These are phyloP conservation scores for Metroxylon sagu DNA, from an alignment of 176 grass and related monocot species.

Conservation along the genomic window DNA sequence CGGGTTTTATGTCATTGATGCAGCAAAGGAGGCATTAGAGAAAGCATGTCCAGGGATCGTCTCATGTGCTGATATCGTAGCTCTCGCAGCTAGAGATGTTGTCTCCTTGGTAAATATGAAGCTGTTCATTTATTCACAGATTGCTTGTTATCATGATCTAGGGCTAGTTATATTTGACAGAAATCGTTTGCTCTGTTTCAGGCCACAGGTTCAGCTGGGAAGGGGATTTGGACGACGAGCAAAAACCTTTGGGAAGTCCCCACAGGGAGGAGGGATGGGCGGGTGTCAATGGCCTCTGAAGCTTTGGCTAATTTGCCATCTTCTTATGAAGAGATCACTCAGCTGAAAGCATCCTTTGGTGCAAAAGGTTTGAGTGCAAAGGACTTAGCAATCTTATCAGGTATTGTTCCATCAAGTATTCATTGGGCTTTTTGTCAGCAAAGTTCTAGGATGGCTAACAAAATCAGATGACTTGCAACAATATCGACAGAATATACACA, in stretches of 20 bases:
- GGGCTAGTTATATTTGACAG: background rate
- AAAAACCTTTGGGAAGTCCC: background rate
- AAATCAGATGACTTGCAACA: too few species aligned
- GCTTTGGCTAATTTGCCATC: slow-evolving; percentile 1
- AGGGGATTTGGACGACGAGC: background rate
- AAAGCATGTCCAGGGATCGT: slow-evolving; percentile 12
- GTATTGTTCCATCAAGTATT: background rate
- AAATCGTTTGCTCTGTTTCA: background rate
- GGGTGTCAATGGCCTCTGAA: background rate
- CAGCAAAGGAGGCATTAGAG: slow-evolving; percentile 30
- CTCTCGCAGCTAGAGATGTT: slow-evolving; percentile 39
- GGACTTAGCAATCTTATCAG: slow-evolving; percentile 12
- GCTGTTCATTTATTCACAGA: background rate
- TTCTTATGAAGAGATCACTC: background rate
- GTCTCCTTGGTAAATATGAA: slow-evolving; percentile 29
- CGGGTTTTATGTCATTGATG: slow-evolving; percentile 31
- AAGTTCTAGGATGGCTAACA: too few species aligned
- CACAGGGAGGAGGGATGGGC: slow-evolving; percentile 9
- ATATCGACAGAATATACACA: too few species aligned
- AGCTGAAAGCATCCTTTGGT: background rate
- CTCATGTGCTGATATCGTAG: background rate
- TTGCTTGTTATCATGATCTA: background rate
- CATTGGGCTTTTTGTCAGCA: too few species aligned
- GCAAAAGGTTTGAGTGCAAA: background rate
- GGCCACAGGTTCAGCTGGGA: background rate